Percentiles rank a stretch among this genome's conserved stretches.
Conservation (phyloP, 441 rosid genomes). For the Bocquillonia castaneifolia region DNA sequence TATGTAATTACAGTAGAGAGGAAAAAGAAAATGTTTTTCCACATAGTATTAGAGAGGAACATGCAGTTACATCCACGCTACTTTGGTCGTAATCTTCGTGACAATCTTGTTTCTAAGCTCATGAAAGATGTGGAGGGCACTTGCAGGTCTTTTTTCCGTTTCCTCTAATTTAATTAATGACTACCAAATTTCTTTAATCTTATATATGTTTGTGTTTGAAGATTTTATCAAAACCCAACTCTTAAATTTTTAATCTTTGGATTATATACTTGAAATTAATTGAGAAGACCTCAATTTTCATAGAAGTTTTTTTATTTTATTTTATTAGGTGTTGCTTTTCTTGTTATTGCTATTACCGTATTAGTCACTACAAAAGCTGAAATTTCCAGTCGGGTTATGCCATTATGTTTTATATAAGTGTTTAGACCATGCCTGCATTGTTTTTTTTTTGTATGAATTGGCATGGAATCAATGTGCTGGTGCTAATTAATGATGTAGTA, state of each 20-base stretch:
- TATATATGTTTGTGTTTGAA: not conserved
- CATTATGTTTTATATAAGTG: not conserved
- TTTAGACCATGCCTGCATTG: too few relatives aligned
- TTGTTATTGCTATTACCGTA: too few relatives aligned
- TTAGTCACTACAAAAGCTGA: not conserved
- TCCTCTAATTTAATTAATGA: not conserved
- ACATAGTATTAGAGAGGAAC: constrained; percentile 77
- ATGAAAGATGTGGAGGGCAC: constrained; percentile 97
- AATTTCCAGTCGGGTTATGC: not conserved
- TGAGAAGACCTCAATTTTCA: too few relatives aligned
- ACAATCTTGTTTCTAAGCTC: constrained; percentile 79
- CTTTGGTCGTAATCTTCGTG: constrained; percentile 86
- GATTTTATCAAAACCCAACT: not conserved
- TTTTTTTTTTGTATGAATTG: not conserved
- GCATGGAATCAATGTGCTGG: not conserved
- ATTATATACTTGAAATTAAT: too few relatives aligned
- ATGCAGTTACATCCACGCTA: constrained; percentile 92
- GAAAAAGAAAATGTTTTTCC: constrained; percentile 57
- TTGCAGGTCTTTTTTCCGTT: constrained; percentile 53
- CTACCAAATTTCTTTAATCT: not conserved
- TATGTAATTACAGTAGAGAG: too few relatives aligned
- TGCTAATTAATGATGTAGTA: not conserved
- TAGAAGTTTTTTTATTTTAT: too few relatives aligned
- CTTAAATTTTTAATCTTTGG: not conserved
- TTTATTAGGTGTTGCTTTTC: too few relatives aligned